phyloP scores from a whole-genome alignment of 331 rosid genomes.

The Saraca asoca region DNA sequence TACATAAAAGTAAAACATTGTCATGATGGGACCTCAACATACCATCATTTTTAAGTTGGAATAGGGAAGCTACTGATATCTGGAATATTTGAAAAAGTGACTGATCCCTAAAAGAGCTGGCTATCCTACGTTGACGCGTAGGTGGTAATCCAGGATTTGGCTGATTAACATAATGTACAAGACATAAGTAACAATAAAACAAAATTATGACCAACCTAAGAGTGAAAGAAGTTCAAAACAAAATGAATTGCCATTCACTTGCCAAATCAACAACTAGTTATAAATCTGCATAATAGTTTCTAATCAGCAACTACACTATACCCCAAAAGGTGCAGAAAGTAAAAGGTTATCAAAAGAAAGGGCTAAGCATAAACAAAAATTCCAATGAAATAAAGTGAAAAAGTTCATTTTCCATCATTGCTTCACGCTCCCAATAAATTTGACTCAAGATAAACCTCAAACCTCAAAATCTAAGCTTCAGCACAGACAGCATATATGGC shows the following conservation, averaged over 20 bases:
- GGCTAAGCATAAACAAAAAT: background rate
- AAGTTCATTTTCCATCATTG: too few relatives aligned
- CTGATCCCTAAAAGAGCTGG: constrained; percentile 50
- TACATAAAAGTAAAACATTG: constrained; percentile 14
- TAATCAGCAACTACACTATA: too few relatives aligned
- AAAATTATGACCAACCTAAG: constrained; percentile 23
- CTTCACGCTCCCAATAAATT: too few relatives aligned
- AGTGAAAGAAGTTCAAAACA: background rate
- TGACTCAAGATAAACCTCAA: too few relatives aligned
- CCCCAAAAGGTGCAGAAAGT: too few relatives aligned
- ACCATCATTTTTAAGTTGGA: constrained; percentile 55
- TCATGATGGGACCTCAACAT: constrained; percentile 27
- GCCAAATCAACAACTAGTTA: constrained; percentile 2
- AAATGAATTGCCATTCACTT: constrained; percentile 7
- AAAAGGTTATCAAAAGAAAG: background rate
- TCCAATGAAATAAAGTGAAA: background rate
- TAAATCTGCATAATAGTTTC: background rate
- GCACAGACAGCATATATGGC: too few relatives aligned
- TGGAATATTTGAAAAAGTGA: constrained; percentile 54
- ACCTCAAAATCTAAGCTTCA: too few relatives aligned
- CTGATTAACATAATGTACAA: constrained; percentile 37
- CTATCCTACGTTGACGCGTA: constrained; percentile 58
- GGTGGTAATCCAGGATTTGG: constrained; percentile 47
- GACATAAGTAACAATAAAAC: constrained; percentile 17
- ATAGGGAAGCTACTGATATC: constrained; percentile 52